Evolutionary conservation across 352 stramenopile species (phyloP).

Genomic region (Phytophthora quininea): DNA sequence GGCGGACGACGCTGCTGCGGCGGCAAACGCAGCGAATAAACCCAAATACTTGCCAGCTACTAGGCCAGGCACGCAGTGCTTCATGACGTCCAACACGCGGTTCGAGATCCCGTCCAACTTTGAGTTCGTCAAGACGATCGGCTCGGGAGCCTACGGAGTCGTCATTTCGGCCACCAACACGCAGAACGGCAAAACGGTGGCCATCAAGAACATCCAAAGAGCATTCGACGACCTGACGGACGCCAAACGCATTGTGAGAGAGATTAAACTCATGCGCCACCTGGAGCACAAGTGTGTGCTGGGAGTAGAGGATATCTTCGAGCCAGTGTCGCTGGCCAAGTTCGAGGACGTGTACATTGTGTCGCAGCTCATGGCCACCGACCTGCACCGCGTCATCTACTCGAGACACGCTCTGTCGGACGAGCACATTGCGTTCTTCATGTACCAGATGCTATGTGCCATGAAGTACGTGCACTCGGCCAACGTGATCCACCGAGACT

Average conservation of each 20-base stretch:
- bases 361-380: constrained; percentile 91
- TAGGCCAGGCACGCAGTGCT: constrained; percentile 73
- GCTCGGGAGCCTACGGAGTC: constrained; percentile 91
- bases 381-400: constrained; percentile 91
- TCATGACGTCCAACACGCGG: constrained; percentile 84
- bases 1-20: constrained; percentile 63
- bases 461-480: constrained; percentile 94
- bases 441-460: constrained; percentile 91
- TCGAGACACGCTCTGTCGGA: constrained; percentile 84
- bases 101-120: constrained; percentile 84
- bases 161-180: constrained; percentile 83
- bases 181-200: constrained; percentile 46
- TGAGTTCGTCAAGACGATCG: constrained; percentile 88
- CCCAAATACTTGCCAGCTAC: constrained; percentile 84
- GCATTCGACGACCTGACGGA: constrained; percentile 98
- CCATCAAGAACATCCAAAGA: constrained; percentile 96
- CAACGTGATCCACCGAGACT: constrained; percentile 95
- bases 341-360: constrained; percentile 93
- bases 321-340: constrained; percentile 64
- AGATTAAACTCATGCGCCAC: constrained; percentile 95
- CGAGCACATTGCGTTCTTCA: constrained; percentile 90
- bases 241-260: constrained; percentile 98
- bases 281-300: constrained; percentile 92
- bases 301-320: constrained; percentile 76
- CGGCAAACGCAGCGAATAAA: constrained; percentile 75